A percentile compares a stretch with the other conserved stretches of the same genome.
phyloP scores from a whole-genome alignment of 352 stramenopile species.

The Globisporangium nunn region DNA sequence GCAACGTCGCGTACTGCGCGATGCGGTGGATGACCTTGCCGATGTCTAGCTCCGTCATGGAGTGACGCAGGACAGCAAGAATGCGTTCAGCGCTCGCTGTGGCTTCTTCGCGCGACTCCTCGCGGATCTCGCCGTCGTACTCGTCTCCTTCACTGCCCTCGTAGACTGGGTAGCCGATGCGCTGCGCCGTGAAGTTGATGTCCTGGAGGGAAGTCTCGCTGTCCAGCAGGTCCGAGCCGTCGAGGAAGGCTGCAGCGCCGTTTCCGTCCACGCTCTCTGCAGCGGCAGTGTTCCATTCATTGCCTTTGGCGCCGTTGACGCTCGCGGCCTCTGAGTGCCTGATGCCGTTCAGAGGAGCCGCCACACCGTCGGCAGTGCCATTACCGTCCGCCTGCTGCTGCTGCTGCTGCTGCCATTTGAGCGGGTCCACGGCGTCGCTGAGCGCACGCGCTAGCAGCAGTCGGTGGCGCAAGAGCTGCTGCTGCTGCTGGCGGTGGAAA shows the following conservation, averaged over 20 bases:
- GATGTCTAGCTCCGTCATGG: conserved; percentile 80
- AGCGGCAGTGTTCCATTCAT: background rate
- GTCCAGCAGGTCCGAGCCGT: conserved; percentile 25
- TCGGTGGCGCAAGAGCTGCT: conserved; percentile 11
- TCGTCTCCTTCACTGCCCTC: conserved; percentile 27
- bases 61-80: conserved; percentile 69
- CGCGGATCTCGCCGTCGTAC: conserved; percentile 41
- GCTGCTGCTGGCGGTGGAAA: conserved; percentile 16
- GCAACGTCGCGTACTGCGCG: conserved; percentile 71
- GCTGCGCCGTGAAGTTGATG: conserved; percentile 61
- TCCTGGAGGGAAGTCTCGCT: conserved; percentile 29
- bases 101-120: conserved; percentile 57
- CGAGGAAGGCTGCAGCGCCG: conserved; percentile 17
- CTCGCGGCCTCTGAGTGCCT: background rate
- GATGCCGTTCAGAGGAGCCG: conserved; percentile 10
- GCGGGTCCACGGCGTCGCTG: conserved; percentile 28
- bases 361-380: background rate
- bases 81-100: conserved; percentile 72
- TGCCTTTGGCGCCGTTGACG: conserved; percentile 4
- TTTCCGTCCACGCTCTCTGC: conserved; percentile 2
- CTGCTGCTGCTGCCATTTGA: conserved; percentile 4
- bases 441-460: conserved; percentile 36
- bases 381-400: conserved; percentile 2
- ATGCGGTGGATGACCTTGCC: conserved; percentile 77
- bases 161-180: conserved; percentile 65